phyloP scores from a whole-genome alignment of 768 basidiomycete species.

The Leccinellum rugosiceps region DNA sequence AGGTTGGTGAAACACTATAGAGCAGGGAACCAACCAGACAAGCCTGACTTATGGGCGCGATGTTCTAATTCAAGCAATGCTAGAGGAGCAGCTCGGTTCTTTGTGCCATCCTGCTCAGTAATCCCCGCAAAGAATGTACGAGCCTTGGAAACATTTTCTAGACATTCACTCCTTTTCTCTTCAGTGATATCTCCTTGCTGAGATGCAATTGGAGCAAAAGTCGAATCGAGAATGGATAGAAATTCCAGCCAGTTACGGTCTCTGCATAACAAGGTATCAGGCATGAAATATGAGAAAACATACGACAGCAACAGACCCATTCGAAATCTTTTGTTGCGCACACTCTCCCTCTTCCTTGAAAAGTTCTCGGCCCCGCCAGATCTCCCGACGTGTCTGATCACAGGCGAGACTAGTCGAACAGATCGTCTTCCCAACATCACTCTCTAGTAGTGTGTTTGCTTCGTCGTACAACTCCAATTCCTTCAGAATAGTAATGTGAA shows the following conservation, averaged over 20 bases:
- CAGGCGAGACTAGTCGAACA: constrained; percentile 70
- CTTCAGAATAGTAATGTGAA: constrained; percentile 68
- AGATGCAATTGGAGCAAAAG: constrained; percentile 44
- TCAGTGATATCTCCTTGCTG: constrained; percentile 29
- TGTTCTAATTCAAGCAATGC: constrained; percentile 76
- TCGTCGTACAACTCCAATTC: constrained; percentile 69
- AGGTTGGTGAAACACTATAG: background rate
- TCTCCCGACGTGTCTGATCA: constrained; percentile 71
- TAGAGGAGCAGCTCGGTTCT: constrained; percentile 71
- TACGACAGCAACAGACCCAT: constrained; percentile 46
- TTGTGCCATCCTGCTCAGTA: constrained; percentile 61
- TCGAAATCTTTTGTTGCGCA: constrained; percentile 56
- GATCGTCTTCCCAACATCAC: constrained; percentile 63
- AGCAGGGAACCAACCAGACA: constrained; percentile 38
- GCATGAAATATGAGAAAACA: constrained; percentile 5
- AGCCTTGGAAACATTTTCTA: constrained; percentile 40
- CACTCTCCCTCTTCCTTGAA: constrained; percentile 58
- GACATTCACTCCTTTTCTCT: constrained; percentile 36
- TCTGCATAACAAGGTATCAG: constrained; percentile 37
- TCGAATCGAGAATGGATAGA: constrained; percentile 65
- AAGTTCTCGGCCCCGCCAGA: constrained; percentile 57
- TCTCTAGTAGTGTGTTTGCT: constrained; percentile 63
- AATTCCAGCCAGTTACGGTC: constrained; percentile 90
- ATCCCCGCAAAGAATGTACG: constrained; percentile 53
- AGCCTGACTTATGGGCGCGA: constrained; percentile 45